Conservation (phyloP, 108 stramenopile genomes). For the Pseudonitzschia delicatissima region DNA sequence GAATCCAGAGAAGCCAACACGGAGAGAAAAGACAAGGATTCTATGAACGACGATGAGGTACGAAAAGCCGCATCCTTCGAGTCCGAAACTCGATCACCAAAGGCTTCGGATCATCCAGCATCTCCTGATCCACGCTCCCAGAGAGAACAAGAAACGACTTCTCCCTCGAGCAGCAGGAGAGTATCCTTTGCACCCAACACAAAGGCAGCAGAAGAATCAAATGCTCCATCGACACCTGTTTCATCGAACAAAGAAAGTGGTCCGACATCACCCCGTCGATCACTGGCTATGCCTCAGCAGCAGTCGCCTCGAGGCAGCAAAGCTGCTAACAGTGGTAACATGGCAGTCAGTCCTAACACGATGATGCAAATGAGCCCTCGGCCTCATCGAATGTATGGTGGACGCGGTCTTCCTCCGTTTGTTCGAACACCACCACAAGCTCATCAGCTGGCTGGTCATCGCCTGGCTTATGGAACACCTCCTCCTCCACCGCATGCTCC, state of each 20-base stretch:
- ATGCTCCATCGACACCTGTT: constrained; percentile 1
- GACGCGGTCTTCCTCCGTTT: neutral
- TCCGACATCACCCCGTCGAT: constrained; percentile 1
- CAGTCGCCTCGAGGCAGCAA: neutral
- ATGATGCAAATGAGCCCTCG: constrained; percentile 10
- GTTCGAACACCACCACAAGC: neutral
- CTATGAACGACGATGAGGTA: neutral
- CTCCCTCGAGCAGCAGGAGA: constrained; percentile 1
- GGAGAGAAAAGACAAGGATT: neutral
- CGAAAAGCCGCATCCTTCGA: constrained; percentile 20
- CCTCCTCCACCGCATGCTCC: constrained; percentile 3
- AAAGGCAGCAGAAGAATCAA: neutral
- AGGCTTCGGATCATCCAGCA: constrained; percentile 11
- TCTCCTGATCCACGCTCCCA: constrained; percentile 24
- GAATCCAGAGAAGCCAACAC: constrained; percentile 5
- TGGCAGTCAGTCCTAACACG: neutral
- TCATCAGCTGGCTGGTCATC: neutral
- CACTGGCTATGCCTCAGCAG: constrained; percentile 2
- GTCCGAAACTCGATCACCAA: constrained; percentile 26
- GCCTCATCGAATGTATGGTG: constrained; percentile 12
- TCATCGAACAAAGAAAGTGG: neutral
- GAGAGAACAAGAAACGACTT: neutral
- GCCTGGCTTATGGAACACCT: neutral
- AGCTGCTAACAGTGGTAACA: no score
- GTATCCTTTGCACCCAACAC: constrained; percentile 37